Evolutionary conservation across 2,329 filamentous ascomycete genomes (phyloP), one percentile per base, ranked within the genome.

Genomic region (Pleurostoma richardsiae): DNA sequence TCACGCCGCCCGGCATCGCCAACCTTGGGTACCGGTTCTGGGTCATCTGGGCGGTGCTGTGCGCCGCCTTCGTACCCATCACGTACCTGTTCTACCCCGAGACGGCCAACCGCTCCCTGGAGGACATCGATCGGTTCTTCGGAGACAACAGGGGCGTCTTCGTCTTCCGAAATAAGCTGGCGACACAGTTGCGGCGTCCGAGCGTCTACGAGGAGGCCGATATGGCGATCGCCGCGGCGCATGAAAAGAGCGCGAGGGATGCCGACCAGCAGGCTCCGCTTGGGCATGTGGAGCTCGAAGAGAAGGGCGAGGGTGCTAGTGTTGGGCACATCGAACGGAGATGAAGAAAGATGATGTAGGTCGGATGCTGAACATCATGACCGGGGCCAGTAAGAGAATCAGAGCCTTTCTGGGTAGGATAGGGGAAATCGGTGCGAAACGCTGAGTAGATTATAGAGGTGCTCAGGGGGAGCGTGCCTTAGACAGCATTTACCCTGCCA

Each of bases 1-100:
- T 64, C 39, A 66, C 64, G 0, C 63, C 63, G 3, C 46, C 54
- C 4, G 64, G 60, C 1, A 60, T 65, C 36, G 59, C 68, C 27
- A 72, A 69, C 27, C 61, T 79, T 0, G 64, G 67, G 1, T 79
- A 72, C 65, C 67, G 66, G 40, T 76, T 72, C 57, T 79, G 72
- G 62, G 66, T 77, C 45, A 70, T 79, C 39, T 79, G 69, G 63
- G 67, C 70, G 1, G 64, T 72, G 30, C 67, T 73, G 46, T 71
- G 68, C 55, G 63, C 64, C 42, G 51, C 62, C 1, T 72, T 72
- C 39, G 42, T 72, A 10, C 68, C 69, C 0, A 65, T 69, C 41
- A 67, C 69, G 4, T 73, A 70, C 51, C 60, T 72, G 44, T 66
- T 74, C 48, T 73, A 73, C 43, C 68, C 68, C 0, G 71, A 74